Evolutionary conservation across 352 stramenopile species (phyloP), one percentile per base, ranked within the genome.

Genomic region (Peronospora belbahrii): DNA sequence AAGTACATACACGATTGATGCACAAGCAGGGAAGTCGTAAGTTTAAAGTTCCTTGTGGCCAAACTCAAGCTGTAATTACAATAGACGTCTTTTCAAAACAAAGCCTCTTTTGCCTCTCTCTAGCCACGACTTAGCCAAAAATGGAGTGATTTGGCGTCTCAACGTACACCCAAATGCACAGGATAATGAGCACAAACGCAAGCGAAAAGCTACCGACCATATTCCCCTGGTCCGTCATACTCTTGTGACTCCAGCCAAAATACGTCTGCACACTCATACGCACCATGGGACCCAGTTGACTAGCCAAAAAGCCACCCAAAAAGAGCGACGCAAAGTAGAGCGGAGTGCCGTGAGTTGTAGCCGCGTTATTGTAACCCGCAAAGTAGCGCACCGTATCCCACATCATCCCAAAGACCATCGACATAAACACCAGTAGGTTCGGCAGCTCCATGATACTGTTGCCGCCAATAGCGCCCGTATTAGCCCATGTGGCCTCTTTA

Each of bases 151-250:
- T 67, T 35, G 76, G 76, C 40, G 70, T 88, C 53, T 86, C 74
- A 20, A 88, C 75, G 65, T 86, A 85, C 31, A 88, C 74, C 76
- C 76, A 88, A 41, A 88, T 64, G 53, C 74, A 85, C 23, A 85
- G 55, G 33, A 84, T 62, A 37, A 78, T 55, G 40, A 88, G 74
- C 48, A 84, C 61, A 41, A 84, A 70, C 6, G 74, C 73, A 23
- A 85, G 62, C 51, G 60, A 78, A 49, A 87, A 85, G 50, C 56
- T 78, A 46, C 70, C 72, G 70, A 83, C 83, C 9, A 83, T 74
- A 61, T 83, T 83, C 55, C 71, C 71, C 36, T 83, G 71, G 50
- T 83, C 71, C 43, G 68, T 83, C 25, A 83, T 54, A 61, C 62
- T 72, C 62, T 83, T 80, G 71, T 83, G 68, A 38, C 71, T 83